Base-by-base conservation (phyloP, 495 filamentous ascomycete species). In the Pseudotulostoma volvatum region DNA sequence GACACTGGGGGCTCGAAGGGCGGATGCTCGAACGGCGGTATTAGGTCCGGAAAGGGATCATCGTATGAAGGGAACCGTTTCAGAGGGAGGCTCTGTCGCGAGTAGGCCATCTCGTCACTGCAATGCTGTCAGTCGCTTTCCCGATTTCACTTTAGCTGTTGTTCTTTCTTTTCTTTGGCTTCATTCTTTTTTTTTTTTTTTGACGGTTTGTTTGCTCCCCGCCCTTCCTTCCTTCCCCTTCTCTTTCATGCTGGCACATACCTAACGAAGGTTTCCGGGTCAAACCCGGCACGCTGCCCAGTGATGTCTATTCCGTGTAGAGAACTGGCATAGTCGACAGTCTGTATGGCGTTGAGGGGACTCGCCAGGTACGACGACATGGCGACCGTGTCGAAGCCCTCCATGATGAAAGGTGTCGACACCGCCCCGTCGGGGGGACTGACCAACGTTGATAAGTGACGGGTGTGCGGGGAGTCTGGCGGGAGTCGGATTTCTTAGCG, bases 381-480 rank as follows among this genome's bases (percentile, higher is more conserved):
- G 48, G 66, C 66, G 57, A 74, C 71, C 44, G 68, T 69, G 49
- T 78, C 73, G 59, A 73, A 80, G 53, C 71, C 67, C 50, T 77
- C 69, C 69, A 79, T 76, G 53, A 52, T 56, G 54, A 50, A 47
- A 16, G 17, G 30, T n/a, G n/a, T n/a, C n/a, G n/a, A n/a, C n/a
- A n/a, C n/a, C n/a, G n/a, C n/a, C n/a, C n/a, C n/a, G n/a, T n/a
- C n/a, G n/a, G n/a, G n/a, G n/a, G n/a, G n/a, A n/a, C n/a, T n/a
- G n/a, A n/a, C n/a, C n/a, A n/a, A n/a, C n/a, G n/a, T n/a, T n/a
- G n/a, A n/a, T n/a, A n/a, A n/a, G n/a, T n/a, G n/a, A n/a, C n/a
- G n/a, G n/a, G n/a, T n/a, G n/a, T n/a, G n/a, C n/a, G n/a, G n/a
- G n/a, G n/a, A n/a, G n/a, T n/a, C n/a, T n/a, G n/a, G n/a, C n/a